Evolutionary conservation across 1,284 basidiomycete species (phyloP), one percentile per base, ranked within the genome.

Genomic region (Somion occarium): DNA sequence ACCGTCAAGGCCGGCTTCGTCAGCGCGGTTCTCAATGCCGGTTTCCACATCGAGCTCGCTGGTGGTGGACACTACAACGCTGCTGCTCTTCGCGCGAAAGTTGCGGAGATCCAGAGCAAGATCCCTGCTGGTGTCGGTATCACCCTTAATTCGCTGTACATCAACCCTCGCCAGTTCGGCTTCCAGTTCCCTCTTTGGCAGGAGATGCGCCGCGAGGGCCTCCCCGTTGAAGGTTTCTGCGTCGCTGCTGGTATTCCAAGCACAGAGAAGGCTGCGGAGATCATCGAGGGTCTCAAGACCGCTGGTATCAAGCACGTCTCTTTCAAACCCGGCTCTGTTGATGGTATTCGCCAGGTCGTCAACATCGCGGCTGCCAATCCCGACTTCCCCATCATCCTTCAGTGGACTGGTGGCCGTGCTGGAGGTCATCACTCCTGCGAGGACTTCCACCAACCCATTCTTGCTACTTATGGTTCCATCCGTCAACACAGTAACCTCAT

Each of bases 401-500:
- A 98, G 67, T 98, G 96, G 96, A 99, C 96, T 46, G 97, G 96
- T 65, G 96, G 96, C 48, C 93, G 96, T 62, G 97, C 96, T n/a
- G 96, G 96, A 61, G 96, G 96, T 54, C 96, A 99, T 64, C 96
- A 98, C 74, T 95, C 92, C 11, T 98, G 87, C 69, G 97, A 99
- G 70, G 97, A 99, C 70, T 95, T 98, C 83, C 95, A 98, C 68
- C 93, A 97, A 69, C 96, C 97, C 0, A 85, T 99, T 61, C 75
- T 99, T 42, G 73, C 85, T 44, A 98, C 95, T 0, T 99, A 99
- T 71, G 78, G 85, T 44, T 74, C 88, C 19, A 97, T 99, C 66
- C 89, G 96, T 56, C 85, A 90, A 61, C 88, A 95, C 58, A 64
- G 78, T 50, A 99, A 99, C 72, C 87, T 99, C 60, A 79, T 82